phyloP scores from a whole-genome alignment of 2,329 filamentous ascomycete genomes.

The Fusarium ambrosium region DNA sequence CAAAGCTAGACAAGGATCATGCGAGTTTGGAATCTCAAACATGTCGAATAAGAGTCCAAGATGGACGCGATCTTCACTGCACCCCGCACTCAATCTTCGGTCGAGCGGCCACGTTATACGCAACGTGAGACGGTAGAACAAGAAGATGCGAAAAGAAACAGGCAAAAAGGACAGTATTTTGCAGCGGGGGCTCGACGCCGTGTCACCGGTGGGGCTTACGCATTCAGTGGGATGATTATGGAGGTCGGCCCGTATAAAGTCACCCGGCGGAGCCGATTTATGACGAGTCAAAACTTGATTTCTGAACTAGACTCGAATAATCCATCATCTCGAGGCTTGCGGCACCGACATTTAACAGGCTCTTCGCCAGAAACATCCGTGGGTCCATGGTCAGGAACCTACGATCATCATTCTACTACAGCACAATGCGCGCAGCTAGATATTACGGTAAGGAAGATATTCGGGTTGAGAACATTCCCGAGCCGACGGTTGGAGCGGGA shows the following conservation, averaged over 20 bases:
- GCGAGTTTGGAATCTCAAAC: neutral
- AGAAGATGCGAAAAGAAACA: neutral
- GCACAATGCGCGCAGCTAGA: conserved; percentile 69
- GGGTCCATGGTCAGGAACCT: neutral
- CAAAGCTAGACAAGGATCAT: conserved; percentile 13
- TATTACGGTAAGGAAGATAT: conserved; percentile 70
- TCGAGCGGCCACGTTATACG: neutral
- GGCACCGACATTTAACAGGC: neutral
- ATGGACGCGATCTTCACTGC: conserved; percentile 18
- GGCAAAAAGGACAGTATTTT: neutral
- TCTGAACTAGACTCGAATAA: neutral
- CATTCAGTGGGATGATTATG: conserved; percentile 27
- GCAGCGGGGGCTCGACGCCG: conserved; percentile 16
- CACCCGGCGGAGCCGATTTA: neutral
- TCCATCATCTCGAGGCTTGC: conserved; percentile 13
- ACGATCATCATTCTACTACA: conserved; percentile 25
- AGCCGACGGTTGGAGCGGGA: conserved; percentile 60
- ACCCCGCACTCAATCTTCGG: conserved; percentile 31
- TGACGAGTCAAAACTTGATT: neutral
- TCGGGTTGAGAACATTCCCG: conserved; percentile 64
- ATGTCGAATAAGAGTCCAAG: conserved; percentile 15
- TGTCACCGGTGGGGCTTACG: conserved; percentile 34
- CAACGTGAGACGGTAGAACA: neutral
- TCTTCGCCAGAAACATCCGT: conserved; percentile 5
- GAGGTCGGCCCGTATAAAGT: conserved; percentile 25